Evolutionary conservation across 192 early-diverging fungal genomes (phyloP), one percentile per base, ranked within the genome.

Genomic region (Gigaspora rosea): DNA sequence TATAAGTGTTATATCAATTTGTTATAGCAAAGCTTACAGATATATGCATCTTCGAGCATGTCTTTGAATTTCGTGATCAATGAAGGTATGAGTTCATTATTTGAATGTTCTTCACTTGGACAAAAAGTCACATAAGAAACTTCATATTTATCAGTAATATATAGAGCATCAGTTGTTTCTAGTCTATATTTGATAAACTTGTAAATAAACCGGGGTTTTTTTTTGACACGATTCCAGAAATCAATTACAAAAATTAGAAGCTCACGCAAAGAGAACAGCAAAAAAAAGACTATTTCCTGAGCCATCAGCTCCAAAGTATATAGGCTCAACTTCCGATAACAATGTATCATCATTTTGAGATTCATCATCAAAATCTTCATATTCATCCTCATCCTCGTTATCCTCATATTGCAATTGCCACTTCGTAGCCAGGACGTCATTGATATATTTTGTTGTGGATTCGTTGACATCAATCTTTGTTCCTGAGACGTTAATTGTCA

Each of bases 121-220:
- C 16, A 7, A 51, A 69, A 69, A 1, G 48, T 69, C 8, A 50
- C n/a, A 51, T 69, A 35, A 50, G 67, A 69, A 69, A 69, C n/a
- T 32, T 69, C 67, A 50, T n/a, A 50, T 50, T 69, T 69, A 32
- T 69, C 48, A 15, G 67, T 69, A 50, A 48, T 12, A 69, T 69
- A 69, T 50, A 49, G 47, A 20, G 22, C 48, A 50, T 47, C 47
- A 50, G 46, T 18, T 13, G 47, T 22, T 50, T 69, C 67, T 50
- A 69, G 7, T 41, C 41, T 41, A 41, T 0, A 41, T 41, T 41
- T 41, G 41, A 41, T 41, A 41, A 41, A 7, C 7, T 41, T 41
- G 41, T 41, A 7, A 41, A 41, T 41, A 41, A 41, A 0, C 7
- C 4, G 3, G n/a, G n/a, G n/a, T 3, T 41, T 41, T 41, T 41